These are phyloP conservation scores for Digitaria exilis DNA, from an alignment of 202 grass and related monocot species.

Conservation along the genomic window DNA sequence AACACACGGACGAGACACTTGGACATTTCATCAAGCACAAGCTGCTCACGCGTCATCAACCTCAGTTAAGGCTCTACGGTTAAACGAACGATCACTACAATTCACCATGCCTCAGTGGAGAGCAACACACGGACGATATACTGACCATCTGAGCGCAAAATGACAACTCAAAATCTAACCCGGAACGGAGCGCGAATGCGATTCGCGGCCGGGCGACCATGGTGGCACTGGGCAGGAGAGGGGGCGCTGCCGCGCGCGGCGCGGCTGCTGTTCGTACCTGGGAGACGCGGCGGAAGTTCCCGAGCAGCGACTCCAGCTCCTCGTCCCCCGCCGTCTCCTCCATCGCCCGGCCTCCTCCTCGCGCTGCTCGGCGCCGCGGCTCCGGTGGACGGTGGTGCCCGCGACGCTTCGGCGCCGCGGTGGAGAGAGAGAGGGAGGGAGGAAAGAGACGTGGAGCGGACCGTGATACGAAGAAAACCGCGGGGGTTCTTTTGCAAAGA, in stretches of 20 bases:
- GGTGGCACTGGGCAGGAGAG: background rate
- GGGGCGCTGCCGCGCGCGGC: background rate
- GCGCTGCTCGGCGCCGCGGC: background rate
- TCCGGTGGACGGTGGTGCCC: background rate
- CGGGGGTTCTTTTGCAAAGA: background rate
- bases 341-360: slow-evolving; percentile 14
- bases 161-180: background rate
- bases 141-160: background rate
- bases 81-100: background rate
- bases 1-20: too few species aligned
- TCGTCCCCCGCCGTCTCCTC: slow-evolving; percentile 39
- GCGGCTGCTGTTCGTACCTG: slow-evolving; percentile 41
- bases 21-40: slow-evolving; percentile 25
- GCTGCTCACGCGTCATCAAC: background rate
- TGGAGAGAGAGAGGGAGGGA: too few species aligned
- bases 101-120: background rate
- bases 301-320: slow-evolving; percentile 60
- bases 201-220: background rate
- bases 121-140: background rate
- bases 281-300: slow-evolving; percentile 72
- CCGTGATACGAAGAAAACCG: background rate
- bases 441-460: background rate
- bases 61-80: background rate
- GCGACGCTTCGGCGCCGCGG: background rate
- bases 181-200: background rate